phyloP scores from a whole-genome alignment of 192 early-diverging fungal species.

The Coemansia sp. region DNA sequence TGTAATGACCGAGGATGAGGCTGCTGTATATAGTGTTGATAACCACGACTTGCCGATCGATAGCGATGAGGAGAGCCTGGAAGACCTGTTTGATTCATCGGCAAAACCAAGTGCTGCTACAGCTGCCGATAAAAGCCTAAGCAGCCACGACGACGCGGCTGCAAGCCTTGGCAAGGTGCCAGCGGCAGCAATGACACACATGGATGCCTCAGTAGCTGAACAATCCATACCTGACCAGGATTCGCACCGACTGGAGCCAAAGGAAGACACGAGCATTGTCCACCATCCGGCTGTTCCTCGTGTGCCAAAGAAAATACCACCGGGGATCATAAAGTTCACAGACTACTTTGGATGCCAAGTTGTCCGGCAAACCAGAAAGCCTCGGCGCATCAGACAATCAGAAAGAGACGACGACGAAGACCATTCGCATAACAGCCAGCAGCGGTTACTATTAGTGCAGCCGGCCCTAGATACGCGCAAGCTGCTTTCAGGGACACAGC shows the following conservation, averaged over 20 bases:
- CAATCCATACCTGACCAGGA: not conserved
- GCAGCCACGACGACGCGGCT: not conserved
- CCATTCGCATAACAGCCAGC: slow-evolving; percentile 3
- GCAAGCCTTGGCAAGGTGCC: not conserved
- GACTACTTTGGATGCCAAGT: slow-evolving; percentile 49
- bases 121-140: not conserved
- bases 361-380: slow-evolving; percentile 32
- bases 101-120: slow-evolving; percentile 1
- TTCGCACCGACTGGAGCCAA: too few species aligned
- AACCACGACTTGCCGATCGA: slow-evolving; percentile 15
- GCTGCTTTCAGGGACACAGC: slow-evolving; percentile 14
- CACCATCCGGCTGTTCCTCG: slow-evolving; percentile 17
- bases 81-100: slow-evolving; percentile 54
- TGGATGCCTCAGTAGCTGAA: not conserved
- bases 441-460: slow-evolving; percentile 11
- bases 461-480: slow-evolving; percentile 40
- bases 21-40: not conserved
- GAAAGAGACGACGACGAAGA: not conserved
- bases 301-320: slow-evolving; percentile 34
- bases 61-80: slow-evolving; percentile 48
- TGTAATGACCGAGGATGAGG: slow-evolving; percentile 1
- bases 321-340: slow-evolving; percentile 41
- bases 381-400: slow-evolving; percentile 12
- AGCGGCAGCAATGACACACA: not conserved
- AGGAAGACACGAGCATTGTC: too few species aligned